These are phyloP conservation scores for Gentiana straminea DNA, from an alignment of 257 asterid species.

Conservation along the genomic window DNA sequence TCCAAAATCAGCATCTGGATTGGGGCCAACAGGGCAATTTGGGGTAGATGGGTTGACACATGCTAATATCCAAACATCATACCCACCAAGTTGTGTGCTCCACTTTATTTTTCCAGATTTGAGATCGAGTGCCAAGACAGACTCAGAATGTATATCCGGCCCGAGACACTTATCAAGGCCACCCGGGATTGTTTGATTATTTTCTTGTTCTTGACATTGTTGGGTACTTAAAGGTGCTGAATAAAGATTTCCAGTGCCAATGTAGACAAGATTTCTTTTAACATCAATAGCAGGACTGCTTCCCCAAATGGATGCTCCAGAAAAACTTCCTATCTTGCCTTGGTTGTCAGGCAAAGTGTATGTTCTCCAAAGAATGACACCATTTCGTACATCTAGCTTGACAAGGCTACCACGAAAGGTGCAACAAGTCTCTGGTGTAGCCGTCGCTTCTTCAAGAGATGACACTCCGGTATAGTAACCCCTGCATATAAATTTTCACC, in stretches of 20 bases:
- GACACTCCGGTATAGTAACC: conserved; percentile 40
- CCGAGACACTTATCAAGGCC: conserved; percentile 25
- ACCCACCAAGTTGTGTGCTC: conserved; percentile 48
- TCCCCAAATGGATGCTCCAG: conserved; percentile 49
- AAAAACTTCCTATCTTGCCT: conserved; percentile 19
- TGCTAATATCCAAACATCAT: conserved; percentile 36
- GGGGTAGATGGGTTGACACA: conserved; percentile 24
- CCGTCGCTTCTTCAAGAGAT: conserved; percentile 23
- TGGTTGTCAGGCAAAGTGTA: conserved; percentile 32
- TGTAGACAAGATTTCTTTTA: conserved; percentile 26
- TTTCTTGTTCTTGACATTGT: conserved; percentile 26
- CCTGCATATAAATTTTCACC: conserved; percentile 1
- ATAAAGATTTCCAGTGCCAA: conserved; percentile 41
- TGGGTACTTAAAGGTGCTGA: conserved; percentile 29
- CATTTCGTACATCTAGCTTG: conserved; percentile 33
- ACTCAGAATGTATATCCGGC: conserved; percentile 31
- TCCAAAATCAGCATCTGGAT: conserved; percentile 39
- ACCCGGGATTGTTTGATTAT: conserved; percentile 24
- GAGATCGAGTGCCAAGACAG: conserved; percentile 32
- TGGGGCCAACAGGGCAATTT: conserved; percentile 42
- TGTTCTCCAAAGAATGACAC: conserved; percentile 30
- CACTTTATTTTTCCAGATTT: conserved; percentile 24
- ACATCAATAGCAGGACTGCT: conserved; percentile 41
- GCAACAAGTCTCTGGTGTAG: conserved; percentile 27
- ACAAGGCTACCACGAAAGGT: conserved; percentile 39